Base-by-base conservation (phyloP, 371 early-diverging fungal species). In the Mucor piriformis region DNA sequence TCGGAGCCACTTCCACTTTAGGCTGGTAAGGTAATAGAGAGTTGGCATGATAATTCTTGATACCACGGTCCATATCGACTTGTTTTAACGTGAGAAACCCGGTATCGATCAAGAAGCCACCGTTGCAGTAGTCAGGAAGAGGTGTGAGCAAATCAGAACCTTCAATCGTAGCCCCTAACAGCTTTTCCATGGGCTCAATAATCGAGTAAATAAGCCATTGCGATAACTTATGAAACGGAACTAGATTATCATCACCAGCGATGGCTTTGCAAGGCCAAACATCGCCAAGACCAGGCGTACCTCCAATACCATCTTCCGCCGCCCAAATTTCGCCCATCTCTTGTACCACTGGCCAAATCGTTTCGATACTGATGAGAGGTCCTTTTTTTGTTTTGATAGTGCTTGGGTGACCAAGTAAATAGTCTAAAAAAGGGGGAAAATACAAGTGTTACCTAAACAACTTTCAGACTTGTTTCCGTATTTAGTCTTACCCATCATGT, bases 141-240 rank as follows among this genome's bases (percentile, higher is more conserved):
- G 96, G 95, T 1, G 97, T 96, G 64, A 96, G 71, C 15, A 76
- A 64, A 40, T 88, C 87, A 8, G 84, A 77, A 13, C 88, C 89
- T 51, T 76, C 77, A 57, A 95, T 86, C 3, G 66, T 79, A 24
- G 92, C 75, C 25, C 80, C 80, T 18, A 87, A 64, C 25, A 90
- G 63, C 38, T 79, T 83, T 48, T 82, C 81, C 54, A 95, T 74
- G 0, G 93, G 92, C 50, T 95, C 97, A 70, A 95, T 85, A 44
- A 95, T 74, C 0, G 94, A 94, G 73, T 95, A 95, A 21, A 93
- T 89, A 38, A 96, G 84, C 97, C 97, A 96, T 72, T 95, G 95
- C 4, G 94, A 90, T 48, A 96, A 79, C 56, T 93, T 95, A 73
- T 96, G 95, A 76, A 95, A 95, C 11, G 92, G 72, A 7, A 95